A percentile compares a stretch with the other conserved stretches of the same genome.
phyloP scores from a whole-genome alignment of 2,329 filamentous ascomycete species.

The Pseudogymnoascus destructans region DNA sequence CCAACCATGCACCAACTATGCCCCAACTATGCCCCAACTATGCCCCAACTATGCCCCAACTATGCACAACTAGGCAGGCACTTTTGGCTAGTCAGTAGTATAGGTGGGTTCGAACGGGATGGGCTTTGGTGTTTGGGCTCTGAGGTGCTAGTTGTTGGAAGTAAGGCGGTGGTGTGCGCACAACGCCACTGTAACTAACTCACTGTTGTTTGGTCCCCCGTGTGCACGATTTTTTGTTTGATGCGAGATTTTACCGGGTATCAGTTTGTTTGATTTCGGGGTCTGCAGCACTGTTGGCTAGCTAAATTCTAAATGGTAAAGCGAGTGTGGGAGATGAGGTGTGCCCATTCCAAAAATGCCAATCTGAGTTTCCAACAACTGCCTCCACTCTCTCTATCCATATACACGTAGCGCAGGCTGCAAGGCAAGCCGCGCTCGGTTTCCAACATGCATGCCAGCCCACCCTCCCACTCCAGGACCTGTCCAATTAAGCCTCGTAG shows the following conservation, averaged over 20 bases:
- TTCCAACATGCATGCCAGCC: slow-evolving; percentile 1
- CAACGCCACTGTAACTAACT: background rate
- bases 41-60: too few species aligned
- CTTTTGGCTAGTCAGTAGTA: background rate
- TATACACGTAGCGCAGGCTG: background rate
- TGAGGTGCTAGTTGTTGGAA: background rate
- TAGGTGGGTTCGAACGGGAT: background rate
- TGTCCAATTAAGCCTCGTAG: background rate
- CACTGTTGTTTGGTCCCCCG: background rate
- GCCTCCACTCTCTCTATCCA: background rate
- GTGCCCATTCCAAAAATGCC: slow-evolving; percentile 2
- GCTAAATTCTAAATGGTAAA: slow-evolving; percentile 7
- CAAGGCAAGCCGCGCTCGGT: background rate
- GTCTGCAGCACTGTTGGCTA: background rate
- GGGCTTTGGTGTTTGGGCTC: background rate
- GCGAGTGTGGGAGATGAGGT: slow-evolving; percentile 5
- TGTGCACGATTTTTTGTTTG: background rate
- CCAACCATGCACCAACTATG: background rate
- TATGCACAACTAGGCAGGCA: slow-evolving; percentile 2
- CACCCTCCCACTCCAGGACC: background rate
- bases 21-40: background rate
- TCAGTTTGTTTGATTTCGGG: background rate
- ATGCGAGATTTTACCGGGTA: background rate
- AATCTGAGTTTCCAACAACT: background rate
- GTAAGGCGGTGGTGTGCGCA: background rate